Evolutionary conservation across 2,329 filamentous ascomycete genomes (phyloP).

Genomic region (Beauveria australis): DNA sequence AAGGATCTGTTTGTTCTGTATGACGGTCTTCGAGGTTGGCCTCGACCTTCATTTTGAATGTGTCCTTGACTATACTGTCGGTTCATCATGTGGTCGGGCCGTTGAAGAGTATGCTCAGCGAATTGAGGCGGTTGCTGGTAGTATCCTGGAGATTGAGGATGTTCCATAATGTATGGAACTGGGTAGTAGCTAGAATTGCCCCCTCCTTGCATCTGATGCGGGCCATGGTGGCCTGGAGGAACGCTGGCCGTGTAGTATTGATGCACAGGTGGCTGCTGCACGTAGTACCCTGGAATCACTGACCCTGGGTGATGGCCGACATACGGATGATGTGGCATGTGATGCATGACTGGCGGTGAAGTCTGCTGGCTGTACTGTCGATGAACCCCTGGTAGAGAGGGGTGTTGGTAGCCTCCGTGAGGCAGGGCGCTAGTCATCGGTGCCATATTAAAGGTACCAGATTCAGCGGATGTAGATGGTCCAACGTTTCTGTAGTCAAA

Average conservation of each 20-base stretch:
- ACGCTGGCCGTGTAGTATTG: conserved; percentile 29
- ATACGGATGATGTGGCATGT: conserved; percentile 26
- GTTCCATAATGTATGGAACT: conserved; percentile 21
- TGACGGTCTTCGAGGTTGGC: neutral
- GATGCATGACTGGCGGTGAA: conserved; percentile 22
- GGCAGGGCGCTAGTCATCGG: conserved; percentile 32
- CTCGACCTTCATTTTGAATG: neutral
- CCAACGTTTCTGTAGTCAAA: conserved; percentile 26
- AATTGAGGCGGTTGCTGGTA: conserved; percentile 28
- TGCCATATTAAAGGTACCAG: conserved; percentile 32
- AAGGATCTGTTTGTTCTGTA: conserved; percentile 1
- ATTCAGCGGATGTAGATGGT: conserved; percentile 4
- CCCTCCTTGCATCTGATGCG: conserved; percentile 23
- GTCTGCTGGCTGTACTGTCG: conserved; percentile 21
- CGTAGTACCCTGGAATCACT: conserved; percentile 32
- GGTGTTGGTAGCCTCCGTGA: conserved; percentile 23
- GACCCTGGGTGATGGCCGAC: conserved; percentile 22
- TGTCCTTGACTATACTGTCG: conserved; percentile 1
- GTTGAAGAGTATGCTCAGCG: conserved; percentile 19
- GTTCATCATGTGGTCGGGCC: neutral
- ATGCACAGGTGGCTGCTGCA: conserved; percentile 30
- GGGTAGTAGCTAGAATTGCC: conserved; percentile 29
- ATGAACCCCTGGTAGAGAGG: conserved; percentile 22
- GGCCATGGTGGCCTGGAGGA: conserved; percentile 24
- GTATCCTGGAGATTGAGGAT: conserved; percentile 31